Conservation (phyloP, 2,329 filamentous ascomycete species). For the Talaromyces sp. region DNA sequence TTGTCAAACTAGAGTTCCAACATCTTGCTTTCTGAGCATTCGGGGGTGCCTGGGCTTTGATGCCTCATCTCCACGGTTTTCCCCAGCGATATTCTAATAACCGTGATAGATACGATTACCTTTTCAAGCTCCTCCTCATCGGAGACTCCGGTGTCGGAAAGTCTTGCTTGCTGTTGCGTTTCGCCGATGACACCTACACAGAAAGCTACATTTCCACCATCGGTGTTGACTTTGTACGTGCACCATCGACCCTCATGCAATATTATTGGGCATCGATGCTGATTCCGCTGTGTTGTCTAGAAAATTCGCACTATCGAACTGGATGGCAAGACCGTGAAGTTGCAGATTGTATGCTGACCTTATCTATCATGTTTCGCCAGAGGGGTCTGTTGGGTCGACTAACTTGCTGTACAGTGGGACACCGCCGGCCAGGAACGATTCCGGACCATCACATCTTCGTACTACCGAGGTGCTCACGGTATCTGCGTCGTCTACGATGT, state of each 20-base stretch:
- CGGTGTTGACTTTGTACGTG: slow-evolving; percentile 93
- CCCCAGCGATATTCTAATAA: neutral
- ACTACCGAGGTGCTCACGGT: slow-evolving; percentile 97
- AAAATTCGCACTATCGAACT: slow-evolving; percentile 99
- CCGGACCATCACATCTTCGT: slow-evolving; percentile 98
- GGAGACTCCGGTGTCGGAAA: slow-evolving; percentile 99
- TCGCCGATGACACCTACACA: slow-evolving; percentile 98
- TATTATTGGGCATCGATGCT: neutral
- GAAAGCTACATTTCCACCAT: slow-evolving; percentile 99
- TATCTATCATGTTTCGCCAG: neutral
- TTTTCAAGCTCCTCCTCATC: slow-evolving; percentile 99
- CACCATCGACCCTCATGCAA: neutral
- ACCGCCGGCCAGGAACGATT: slow-evolving; percentile 98
- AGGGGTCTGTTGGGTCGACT: neutral
- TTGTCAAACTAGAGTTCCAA: slow-evolving; percentile 19
- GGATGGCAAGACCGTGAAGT: slow-evolving; percentile 98
- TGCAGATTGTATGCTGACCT: slow-evolving; percentile 72
- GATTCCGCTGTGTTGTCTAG: slow-evolving; percentile 43
- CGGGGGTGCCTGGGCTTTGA: neutral
- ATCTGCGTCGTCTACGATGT: slow-evolving; percentile 99
- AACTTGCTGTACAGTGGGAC: slow-evolving; percentile 68
- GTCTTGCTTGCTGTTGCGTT: slow-evolving; percentile 95
- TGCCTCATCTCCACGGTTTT: neutral
- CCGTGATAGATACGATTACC: slow-evolving; percentile 89
- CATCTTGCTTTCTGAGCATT: slow-evolving; percentile 1